Evolutionary conservation across 306 rosid species (phyloP).

Genomic region (Trichosanthes cucumerina): DNA sequence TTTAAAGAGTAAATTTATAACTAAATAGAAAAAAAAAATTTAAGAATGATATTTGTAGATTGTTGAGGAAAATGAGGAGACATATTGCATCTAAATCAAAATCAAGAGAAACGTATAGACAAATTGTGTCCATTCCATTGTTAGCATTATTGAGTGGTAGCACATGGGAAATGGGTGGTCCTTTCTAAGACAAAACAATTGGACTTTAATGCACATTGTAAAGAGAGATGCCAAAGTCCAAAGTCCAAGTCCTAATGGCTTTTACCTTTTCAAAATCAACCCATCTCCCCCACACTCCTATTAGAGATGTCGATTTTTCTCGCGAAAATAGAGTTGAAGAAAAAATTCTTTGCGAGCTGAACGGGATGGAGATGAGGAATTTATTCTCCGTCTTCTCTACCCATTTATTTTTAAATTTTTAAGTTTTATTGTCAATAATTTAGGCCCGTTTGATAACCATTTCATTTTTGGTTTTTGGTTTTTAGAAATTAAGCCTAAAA

Average conservation of each 20-base stretch:
- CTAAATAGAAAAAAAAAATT: too few relatives aligned
- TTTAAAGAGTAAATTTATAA: too few relatives aligned
- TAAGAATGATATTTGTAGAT: not conserved
- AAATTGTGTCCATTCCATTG: not conserved
- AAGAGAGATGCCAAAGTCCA: not conserved
- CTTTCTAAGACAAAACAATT: not conserved
- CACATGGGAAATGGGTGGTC: conserved; percentile 11
- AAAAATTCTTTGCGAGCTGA: too few relatives aligned
- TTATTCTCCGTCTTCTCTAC: too few relatives aligned
- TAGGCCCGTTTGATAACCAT: too few relatives aligned
- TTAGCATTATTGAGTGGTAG: not conserved
- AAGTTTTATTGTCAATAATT: too few relatives aligned
- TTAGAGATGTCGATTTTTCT: not conserved
- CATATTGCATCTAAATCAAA: not conserved
- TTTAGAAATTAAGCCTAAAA: too few relatives aligned
- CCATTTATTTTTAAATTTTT: too few relatives aligned
- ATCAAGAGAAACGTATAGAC: not conserved
- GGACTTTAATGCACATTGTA: not conserved
- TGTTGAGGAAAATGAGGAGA: not conserved
- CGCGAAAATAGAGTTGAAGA: too few relatives aligned
- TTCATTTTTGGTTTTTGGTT: too few relatives aligned
- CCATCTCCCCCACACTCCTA: too few relatives aligned
- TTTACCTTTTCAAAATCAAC: not conserved
- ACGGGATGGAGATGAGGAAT: too few relatives aligned
- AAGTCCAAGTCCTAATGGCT: not conserved